A percentile compares a stretch with the other conserved stretches of the same genome.
Conservation (phyloP, 306 rosid genomes). For the Fragaria vesca region DNA sequence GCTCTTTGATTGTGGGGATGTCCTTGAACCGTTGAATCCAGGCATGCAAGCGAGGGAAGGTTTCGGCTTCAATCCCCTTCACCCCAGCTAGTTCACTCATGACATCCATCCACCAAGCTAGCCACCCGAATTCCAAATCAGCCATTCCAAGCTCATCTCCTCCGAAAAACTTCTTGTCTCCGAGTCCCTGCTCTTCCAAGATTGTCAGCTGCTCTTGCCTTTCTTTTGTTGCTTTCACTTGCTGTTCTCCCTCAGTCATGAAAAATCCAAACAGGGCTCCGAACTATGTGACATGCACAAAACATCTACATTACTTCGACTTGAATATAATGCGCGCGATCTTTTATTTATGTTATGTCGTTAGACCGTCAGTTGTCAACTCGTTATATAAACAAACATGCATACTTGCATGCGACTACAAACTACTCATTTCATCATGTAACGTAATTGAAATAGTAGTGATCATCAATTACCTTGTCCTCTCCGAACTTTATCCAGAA, state of each 20-base stretch:
- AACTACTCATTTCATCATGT: background rate
- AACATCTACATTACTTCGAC: background rate
- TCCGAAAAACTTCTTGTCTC: background rate
- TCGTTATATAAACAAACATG: background rate
- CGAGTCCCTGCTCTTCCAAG: background rate
- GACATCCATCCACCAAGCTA: constrained; percentile 4
- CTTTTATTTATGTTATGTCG: background rate
- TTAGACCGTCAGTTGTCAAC: too few species aligned
- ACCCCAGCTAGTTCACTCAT: background rate
- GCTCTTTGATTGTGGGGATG: background rate
- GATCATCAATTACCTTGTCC: constrained; percentile 6
- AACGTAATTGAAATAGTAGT: background rate
- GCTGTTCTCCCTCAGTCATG: constrained; percentile 4
- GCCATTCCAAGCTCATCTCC: constrained; percentile 4
- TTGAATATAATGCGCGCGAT: background rate
- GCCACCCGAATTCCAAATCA: constrained; percentile 10
- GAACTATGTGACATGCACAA: background rate
- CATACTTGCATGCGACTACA: background rate
- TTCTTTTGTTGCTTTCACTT: constrained; percentile 10
- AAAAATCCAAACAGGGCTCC: background rate
- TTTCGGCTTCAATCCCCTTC: background rate
- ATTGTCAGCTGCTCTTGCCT: background rate
- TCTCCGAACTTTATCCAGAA: constrained; percentile 21
- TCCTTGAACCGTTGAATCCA: constrained; percentile 14
- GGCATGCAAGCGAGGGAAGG: constrained; percentile 1